Evolutionary conservation across 192 early-diverging fungal species (phyloP).

Genomic region (Rhizophagus prolifer): DNA sequence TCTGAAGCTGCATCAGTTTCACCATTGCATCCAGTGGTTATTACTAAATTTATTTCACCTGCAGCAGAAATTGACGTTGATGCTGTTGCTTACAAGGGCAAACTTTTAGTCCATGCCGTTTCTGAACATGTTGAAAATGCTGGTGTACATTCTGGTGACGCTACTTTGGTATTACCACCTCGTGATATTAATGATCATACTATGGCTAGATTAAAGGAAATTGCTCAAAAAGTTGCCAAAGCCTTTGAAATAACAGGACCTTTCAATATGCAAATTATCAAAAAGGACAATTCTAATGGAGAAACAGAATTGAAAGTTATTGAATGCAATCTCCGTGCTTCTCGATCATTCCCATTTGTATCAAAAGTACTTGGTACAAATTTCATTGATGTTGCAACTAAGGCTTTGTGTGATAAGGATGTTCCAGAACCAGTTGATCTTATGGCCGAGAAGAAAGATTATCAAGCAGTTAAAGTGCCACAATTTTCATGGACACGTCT

Average conservation of each 20-base stretch:
- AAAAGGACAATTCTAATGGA: slow-evolving; percentile 79
- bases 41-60: slow-evolving; percentile 97
- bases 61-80: slow-evolving; percentile 99
- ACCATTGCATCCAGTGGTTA: slow-evolving; percentile 93
- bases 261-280: slow-evolving; percentile 99
- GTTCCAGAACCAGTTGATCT: slow-evolving; percentile 77
- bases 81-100: slow-evolving; percentile 93
- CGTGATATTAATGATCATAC: slow-evolving; percentile 95
- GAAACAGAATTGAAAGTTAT: slow-evolving; percentile 93
- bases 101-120: slow-evolving; percentile 90
- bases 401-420: slow-evolving; percentile 85
- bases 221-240: slow-evolving; percentile 88
- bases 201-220: slow-evolving; percentile 87
- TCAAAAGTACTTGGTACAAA: slow-evolving; percentile 95
- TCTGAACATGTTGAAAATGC: slow-evolving; percentile 99
- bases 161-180: slow-evolving; percentile 91
- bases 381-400: slow-evolving; percentile 95
- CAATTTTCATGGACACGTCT: slow-evolving; percentile 97
- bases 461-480: slow-evolving; percentile 96
- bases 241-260: slow-evolving; percentile 97
- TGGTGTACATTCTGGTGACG: slow-evolving; percentile 98
- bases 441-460: slow-evolving; percentile 68
- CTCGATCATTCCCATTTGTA: slow-evolving; percentile 96
- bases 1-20: slow-evolving; percentile 90
- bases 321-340: slow-evolving; percentile 97